Conservation (phyloP, 257 asterid genomes). For the Lycium ferocissimum region DNA sequence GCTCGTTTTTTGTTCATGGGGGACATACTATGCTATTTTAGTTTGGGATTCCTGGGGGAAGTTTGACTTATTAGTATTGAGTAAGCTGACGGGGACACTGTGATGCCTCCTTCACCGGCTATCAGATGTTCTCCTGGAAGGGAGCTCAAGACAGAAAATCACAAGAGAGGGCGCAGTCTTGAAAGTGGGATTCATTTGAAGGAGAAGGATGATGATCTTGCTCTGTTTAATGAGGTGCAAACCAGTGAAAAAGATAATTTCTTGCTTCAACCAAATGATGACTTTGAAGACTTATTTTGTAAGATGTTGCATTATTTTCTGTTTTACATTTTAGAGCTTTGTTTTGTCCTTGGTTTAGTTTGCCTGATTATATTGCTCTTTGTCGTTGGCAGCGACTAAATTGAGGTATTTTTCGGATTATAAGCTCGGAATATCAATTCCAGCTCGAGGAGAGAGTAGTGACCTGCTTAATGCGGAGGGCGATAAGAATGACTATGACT, state of each 20-base stretch:
- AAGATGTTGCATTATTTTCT: conserved; percentile 45
- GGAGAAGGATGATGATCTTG: conserved; percentile 87
- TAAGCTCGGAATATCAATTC: conserved; percentile 78
- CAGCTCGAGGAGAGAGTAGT: conserved; percentile 86
- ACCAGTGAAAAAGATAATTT: conserved; percentile 74
- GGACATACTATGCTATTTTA: conserved; percentile 40
- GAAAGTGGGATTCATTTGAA: conserved; percentile 68
- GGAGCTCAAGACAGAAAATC: conserved; percentile 72
- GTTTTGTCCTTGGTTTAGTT: conserved; percentile 26
- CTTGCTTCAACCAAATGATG: conserved; percentile 87
- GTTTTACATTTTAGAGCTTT: conserved; percentile 35
- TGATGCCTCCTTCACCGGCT: conserved; percentile 93
- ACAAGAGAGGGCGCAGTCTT: conserved; percentile 86
- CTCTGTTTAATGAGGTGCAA: conserved; percentile 90
- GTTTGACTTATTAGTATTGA: conserved; percentile 39
- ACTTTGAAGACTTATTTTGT: conserved; percentile 81
- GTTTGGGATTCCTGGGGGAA: conserved; percentile 39
- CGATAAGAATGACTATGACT: conserved; percentile 93
- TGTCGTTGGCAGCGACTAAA: conserved; percentile 66
- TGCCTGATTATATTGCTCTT: conserved; percentile 44
- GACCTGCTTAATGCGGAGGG: conserved; percentile 86
- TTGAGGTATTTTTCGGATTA: conserved; percentile 64
- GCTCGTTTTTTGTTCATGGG: conserved; percentile 29
- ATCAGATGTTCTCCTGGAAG: conserved; percentile 81
- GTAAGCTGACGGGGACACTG: conserved; percentile 33